Percentiles rank a stretch among this genome's conserved stretches.
These are phyloP conservation scores for Vigna nakashimae DNA, from an alignment of 306 rosid species.

Conservation along the genomic window DNA sequence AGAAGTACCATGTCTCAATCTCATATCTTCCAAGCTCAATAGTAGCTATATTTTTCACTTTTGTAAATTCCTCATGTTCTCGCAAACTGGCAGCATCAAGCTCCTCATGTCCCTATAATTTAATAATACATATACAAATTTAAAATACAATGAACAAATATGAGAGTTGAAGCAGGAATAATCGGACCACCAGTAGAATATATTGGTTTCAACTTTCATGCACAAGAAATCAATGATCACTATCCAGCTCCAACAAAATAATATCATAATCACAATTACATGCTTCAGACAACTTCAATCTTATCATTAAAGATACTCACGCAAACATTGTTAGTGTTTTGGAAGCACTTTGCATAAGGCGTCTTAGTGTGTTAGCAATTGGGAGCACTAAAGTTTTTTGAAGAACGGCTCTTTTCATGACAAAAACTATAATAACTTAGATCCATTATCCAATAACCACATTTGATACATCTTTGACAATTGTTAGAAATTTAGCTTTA, in stretches of 20 bases:
- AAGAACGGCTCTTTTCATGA: no score
- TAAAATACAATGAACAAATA: constrained; percentile 27
- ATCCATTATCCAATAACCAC: no score
- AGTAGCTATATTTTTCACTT: constrained; percentile 98
- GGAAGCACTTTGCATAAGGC: no score
- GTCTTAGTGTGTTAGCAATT: no score
- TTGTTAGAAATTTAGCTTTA: no score
- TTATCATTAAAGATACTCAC: no score
- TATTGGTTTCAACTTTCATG: neutral
- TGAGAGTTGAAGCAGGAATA: constrained; percentile 9
- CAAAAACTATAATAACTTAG: no score
- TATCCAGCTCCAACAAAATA: constrained; percentile 26
- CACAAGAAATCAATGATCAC: constrained; percentile 23
- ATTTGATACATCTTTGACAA: no score
- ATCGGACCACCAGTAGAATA: constrained; percentile 10
- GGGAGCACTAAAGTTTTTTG: no score
- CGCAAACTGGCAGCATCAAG: constrained; percentile 99
- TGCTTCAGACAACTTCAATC: neutral
- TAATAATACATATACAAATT: constrained; percentile 15
- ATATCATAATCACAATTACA: constrained; percentile 20
- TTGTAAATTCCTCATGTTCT: constrained; percentile 97
- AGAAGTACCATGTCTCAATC: constrained; percentile 99
- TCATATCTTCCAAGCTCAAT: constrained; percentile 99
- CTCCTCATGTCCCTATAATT: constrained; percentile 92
- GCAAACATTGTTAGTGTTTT: no score